phyloP scores from a whole-genome alignment of 345 rosid genomes.

The Balakata baccata region DNA sequence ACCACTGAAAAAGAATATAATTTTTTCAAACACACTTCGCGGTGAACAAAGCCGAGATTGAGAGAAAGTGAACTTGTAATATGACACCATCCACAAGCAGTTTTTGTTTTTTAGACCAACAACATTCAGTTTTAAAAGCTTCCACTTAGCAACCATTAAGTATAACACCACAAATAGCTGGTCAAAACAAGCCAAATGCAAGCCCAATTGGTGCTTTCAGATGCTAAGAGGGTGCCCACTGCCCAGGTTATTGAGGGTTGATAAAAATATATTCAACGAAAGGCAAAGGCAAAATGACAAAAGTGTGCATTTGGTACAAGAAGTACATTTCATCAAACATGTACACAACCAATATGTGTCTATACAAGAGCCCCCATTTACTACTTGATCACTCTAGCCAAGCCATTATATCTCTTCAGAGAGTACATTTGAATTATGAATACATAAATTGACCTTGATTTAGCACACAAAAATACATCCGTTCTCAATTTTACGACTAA shows the following conservation, averaged over 20 bases:
- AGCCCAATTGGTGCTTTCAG: not conserved
- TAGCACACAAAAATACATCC: not conserved
- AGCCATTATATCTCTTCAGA: not conserved
- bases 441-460: not conserved
- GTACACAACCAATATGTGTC: not conserved
- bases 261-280: too few species aligned
- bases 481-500: too few species aligned
- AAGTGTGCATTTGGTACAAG: not conserved
- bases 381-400: not conserved
- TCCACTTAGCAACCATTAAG: not conserved
- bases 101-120: not conserved
- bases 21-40: not conserved
- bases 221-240: not conserved
- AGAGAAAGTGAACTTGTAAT: not conserved
- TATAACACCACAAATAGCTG: not conserved
- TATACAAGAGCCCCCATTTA: not conserved
- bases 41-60: not conserved
- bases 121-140: not conserved
- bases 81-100: not conserved
- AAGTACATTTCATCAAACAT: not conserved
- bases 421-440: not conserved
- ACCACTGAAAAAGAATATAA: not conserved
- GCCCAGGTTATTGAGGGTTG: too few species aligned
- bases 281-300: too few species aligned
- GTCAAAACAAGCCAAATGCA: not conserved